Base-by-base conservation (phyloP, 805 yeast genomes). In the Starmerella potacharoeniae region DNA sequence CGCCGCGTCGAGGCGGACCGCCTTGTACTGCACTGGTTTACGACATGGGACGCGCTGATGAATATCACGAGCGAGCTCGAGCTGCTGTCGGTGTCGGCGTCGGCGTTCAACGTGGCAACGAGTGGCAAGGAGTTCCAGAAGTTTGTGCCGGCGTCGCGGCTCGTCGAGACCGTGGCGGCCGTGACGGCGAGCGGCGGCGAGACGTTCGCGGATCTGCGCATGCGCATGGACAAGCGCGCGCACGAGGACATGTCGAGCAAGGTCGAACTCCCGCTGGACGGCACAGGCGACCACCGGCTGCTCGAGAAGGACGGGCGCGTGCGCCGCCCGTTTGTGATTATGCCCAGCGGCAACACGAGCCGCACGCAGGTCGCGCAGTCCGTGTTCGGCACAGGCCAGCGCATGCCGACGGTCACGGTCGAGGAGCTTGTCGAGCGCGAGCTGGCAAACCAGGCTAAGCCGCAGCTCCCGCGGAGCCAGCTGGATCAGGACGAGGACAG, bases 391-490 rank as follows among this genome's bases (percentile, higher is more conserved):
- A 87, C 95, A 2, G 98, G 97, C 0, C 97, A 93, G 69, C 81
- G 77, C 30, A 74, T 91, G 33, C 98, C 98, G 2, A 87, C 97
- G 0, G 87, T 93, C 93, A 75, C 95, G 0, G 89, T 93, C 0
- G 98, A 93, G 60, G 97, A 93, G 62, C 83, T 85, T 58, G 73
- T 93, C 52, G 95, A 89, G 49, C 81, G 87, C 62, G 98, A 93
- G 66, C 73, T 86, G 58, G 81, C 82, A 17, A 82, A 85, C 63
- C 96, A 96, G 2, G 90, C 91, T 16, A 30, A 33, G 50, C 52
- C 58, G 16, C 16, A 35, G 22, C 22, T 44, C 6, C 29, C 43
- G 5, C 14, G 11, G 30, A 29, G 6, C 6, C 34, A 42, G 22
- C 42, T 42, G 9, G n/a, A 14, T 11, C 45, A 28, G 42, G 73